Evolutionary conservation across 2,329 filamentous ascomycete species (phyloP).

Genomic region (Paecilomyces variotii): DNA sequence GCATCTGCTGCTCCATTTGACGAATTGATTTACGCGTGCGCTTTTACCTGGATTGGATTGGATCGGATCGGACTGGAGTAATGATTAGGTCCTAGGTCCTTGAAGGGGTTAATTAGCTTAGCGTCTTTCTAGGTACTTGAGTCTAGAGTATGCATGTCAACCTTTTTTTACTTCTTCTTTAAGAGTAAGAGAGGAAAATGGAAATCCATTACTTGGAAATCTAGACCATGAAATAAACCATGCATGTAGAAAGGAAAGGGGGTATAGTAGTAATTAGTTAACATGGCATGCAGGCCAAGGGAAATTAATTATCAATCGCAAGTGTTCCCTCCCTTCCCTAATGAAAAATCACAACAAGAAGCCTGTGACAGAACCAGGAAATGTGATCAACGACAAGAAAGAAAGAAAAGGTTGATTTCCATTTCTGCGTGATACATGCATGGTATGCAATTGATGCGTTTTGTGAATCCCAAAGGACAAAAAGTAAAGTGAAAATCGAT

Average conservation of each 20-base stretch:
- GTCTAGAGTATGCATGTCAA: background rate
- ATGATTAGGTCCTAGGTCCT: background rate
- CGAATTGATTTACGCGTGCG: background rate
- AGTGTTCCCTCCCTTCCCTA: background rate
- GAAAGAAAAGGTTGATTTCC: background rate
- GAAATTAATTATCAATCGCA: background rate
- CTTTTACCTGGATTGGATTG: background rate
- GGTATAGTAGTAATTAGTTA: background rate
- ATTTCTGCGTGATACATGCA: background rate
- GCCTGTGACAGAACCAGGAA: background rate
- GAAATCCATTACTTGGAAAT: background rate
- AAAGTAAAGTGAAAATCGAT: background rate
- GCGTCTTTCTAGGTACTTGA: background rate
- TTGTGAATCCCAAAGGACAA: background rate
- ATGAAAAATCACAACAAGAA: background rate
- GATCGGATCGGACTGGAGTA: background rate
- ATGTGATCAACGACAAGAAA: background rate
- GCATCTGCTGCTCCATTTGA: background rate
- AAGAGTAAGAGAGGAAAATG: background rate
- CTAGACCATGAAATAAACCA: background rate
- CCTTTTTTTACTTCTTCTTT: background rate
- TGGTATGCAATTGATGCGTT: background rate
- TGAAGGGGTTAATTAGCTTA: background rate
- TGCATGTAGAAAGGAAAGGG: background rate
- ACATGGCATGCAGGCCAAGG: background rate